phyloP scores from a whole-genome alignment of 2,329 filamentous ascomycete genomes.

The Aurifilum marmelostoma region DNA sequence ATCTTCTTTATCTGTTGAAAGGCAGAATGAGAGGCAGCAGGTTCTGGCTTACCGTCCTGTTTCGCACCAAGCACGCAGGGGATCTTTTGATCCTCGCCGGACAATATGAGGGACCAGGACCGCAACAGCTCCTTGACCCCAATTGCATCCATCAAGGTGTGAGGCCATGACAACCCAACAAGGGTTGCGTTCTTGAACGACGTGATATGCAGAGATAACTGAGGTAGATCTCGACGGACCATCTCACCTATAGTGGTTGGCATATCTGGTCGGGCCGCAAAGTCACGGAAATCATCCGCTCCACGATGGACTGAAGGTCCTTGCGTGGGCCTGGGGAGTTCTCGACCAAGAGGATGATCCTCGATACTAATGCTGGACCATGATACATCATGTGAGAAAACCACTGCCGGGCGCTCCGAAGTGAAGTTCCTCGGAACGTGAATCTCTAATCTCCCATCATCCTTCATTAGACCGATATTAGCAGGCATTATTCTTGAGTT shows the following conservation, averaged over 20 bases:
- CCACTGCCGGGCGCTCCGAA: conserved; percentile 39
- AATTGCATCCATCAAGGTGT: conserved; percentile 51
- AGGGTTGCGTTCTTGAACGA: conserved; percentile 53
- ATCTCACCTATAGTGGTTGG: conserved; percentile 43
- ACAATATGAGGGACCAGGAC: conserved; percentile 50
- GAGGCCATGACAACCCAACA: conserved; percentile 48
- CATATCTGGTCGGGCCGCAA: conserved; percentile 32
- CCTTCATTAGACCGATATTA: background rate
- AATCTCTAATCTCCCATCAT: background rate
- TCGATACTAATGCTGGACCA: conserved; percentile 36
- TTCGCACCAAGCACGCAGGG: conserved; percentile 28
- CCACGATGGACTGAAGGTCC: conserved; percentile 35
- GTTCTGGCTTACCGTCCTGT: background rate
- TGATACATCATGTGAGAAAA: conserved; percentile 37
- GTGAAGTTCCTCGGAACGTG: conserved; percentile 34
- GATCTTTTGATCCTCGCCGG: conserved; percentile 45
- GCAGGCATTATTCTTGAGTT: background rate
- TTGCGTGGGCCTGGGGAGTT: conserved; percentile 27
- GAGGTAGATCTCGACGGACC: conserved; percentile 45
- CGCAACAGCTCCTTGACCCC: conserved; percentile 45
- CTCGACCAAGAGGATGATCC: conserved; percentile 41
- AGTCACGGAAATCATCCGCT: conserved; percentile 32
- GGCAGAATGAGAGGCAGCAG: too few relatives aligned
- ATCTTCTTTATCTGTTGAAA: too few relatives aligned
- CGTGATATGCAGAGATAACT: conserved; percentile 50